Evolutionary conservation across 108 stramenopile species (phyloP), one percentile per base, ranked within the genome.

Genomic region (Cylindrotheca closterium): DNA sequence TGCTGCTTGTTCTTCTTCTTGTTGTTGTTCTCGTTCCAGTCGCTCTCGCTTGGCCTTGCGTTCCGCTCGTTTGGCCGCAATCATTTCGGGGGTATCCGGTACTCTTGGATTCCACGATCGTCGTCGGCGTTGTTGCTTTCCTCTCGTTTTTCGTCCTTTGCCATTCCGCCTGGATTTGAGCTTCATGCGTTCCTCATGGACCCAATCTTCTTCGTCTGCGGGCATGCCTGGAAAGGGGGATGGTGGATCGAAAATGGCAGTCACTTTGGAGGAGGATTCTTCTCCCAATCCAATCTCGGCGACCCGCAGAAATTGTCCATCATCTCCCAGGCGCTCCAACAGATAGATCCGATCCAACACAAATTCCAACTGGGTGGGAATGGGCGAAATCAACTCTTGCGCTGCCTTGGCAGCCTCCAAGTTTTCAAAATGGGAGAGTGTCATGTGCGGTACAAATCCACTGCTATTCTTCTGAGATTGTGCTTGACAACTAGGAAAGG

Each of bases 201-300:
- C 87, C 91, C 91, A 92, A 18, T 81, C 82, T 59, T 83, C 91
- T 61, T 92, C 91, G 4, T n/a, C 22, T 1, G 18, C 0, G 2
- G 91, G 91, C 91, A 92, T 92, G 27, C 29, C 75, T 8, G 83
- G 79, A 59, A 92, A 92, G 0, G 79, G 68, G 28, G 63, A 21
- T 3, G 83, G 85, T 15, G 74, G 60, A 49, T 66, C 52, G 47
- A 60, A 69, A 18, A 61, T 68, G 34, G 0, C 27, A 26, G 45
- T 52, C 3, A 24, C 1, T 18, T 49, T 24, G 17, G 0, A 2
- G 5, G 32, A 17, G 17, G 19, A 0, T 1, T 15, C 15, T 7
- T 30, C n/a, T 15, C 65, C 75, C 33, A 77, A 32, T 33, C 56
- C 71, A 29, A 80, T 73, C 46, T 76, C 67, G 17, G 87, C 87